These are phyloP conservation scores for Wickerhamomyces kurtzmanii DNA, from an alignment of 805 yeast genomes.

Conservation along the genomic window DNA sequence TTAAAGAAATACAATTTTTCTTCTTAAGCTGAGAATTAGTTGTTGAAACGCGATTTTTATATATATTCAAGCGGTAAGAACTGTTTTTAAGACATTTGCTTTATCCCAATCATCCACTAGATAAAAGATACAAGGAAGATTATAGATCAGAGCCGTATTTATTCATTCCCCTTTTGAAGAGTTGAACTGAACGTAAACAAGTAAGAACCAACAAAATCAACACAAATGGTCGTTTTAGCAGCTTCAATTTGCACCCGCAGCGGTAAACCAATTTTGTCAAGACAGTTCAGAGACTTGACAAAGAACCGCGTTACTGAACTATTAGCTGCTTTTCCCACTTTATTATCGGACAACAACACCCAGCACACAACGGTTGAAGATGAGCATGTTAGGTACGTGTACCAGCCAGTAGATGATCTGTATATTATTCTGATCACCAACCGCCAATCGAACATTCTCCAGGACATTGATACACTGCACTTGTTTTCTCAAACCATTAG, in stretches of 20 bases:
- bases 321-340: conserved; percentile 75
- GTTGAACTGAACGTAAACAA: no score
- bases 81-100: no score
- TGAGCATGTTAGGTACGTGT: conserved; percentile 84
- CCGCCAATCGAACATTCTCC: conserved; percentile 82
- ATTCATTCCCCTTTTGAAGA: no score
- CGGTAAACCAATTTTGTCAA: conserved; percentile 84
- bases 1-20: no score
- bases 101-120: no score
- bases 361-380: conserved; percentile 95
- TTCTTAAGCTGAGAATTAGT: no score
- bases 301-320: conserved; percentile 81
- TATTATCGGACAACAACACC: conserved; percentile 56
- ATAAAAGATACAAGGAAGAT: no score
- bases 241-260: conserved; percentile 91
- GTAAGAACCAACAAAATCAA: not conserved
- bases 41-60: no score
- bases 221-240: conserved; percentile 69
- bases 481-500: conserved; percentile 77
- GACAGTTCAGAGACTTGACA: conserved; percentile 82
- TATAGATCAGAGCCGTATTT: no score
- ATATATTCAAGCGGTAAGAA: no score
- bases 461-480: conserved; percentile 88
- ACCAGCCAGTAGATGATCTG: conserved; percentile 91
- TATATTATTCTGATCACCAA: conserved; percentile 88